Conservation (phyloP, 2,329 filamentous ascomycete genomes). For the Macroventuria anomochaeta region DNA sequence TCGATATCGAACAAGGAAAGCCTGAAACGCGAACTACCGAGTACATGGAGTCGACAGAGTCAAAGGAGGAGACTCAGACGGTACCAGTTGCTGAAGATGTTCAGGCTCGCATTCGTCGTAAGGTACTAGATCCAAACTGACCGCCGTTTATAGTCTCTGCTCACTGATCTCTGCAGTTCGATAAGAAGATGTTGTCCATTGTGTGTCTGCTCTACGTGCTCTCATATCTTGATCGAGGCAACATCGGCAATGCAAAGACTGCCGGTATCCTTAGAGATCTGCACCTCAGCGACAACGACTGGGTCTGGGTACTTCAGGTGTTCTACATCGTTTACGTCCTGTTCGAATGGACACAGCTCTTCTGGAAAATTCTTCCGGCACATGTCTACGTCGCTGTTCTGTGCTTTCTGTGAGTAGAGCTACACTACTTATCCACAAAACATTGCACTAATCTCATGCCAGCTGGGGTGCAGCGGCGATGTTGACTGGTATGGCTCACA, state of each 20-base stretch:
- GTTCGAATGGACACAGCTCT: constrained; percentile 42
- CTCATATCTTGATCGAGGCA: constrained; percentile 15
- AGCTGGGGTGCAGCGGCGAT: constrained; percentile 41
- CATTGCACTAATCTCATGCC: too few relatives aligned
- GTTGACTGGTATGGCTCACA: constrained; percentile 32
- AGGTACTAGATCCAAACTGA: neutral
- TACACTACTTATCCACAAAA: constrained; percentile 17
- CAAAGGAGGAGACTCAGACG: neutral
- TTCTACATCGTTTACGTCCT: constrained; percentile 40
- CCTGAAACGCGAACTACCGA: neutral
- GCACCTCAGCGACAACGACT: constrained; percentile 25
- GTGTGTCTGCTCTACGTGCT: constrained; percentile 32
- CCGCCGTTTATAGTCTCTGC: neutral
- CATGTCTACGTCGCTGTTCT: constrained; percentile 38
- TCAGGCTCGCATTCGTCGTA: neutral
- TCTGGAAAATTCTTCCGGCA: constrained; percentile 52
- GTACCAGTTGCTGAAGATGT: neutral
- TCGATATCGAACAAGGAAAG: neutral
- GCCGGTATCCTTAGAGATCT: constrained; percentile 65
- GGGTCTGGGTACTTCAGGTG: constrained; percentile 43
- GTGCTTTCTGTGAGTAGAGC: constrained; percentile 40
- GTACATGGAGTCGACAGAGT: neutral
- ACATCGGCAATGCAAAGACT: constrained; percentile 66
- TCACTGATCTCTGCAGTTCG: neutral
- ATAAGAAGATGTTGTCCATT: constrained; percentile 1